Base-by-base conservation (phyloP, 1,139 yeast genomes). In the Arxiozyma heterogenica region DNA sequence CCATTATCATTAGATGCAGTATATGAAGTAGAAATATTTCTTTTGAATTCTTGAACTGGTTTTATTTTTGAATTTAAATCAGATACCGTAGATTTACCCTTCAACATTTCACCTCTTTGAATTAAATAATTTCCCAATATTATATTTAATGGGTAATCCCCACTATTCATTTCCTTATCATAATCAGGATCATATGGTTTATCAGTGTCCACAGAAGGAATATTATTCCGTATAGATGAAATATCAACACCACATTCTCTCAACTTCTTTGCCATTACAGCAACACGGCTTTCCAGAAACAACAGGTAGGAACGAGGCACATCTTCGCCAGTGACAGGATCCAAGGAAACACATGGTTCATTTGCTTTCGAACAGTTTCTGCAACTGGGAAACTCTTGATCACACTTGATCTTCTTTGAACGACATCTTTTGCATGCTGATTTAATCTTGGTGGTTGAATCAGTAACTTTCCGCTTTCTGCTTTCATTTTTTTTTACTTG, bases 371-470 rank as follows among this genome's bases (percentile, higher is more conserved):
- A 75, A 70, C 96, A 89, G 47, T 80, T 78, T 17, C 81, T 73
- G 66, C 97, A 90, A 53, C 82, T 79, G 1, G 96, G 96, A 67
- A 86, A 84, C 60, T 80, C 80, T 59, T 85, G 91, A 61, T 90
- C 95, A 71, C 97, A 90, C 63, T 83, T 82, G 54, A 88, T 81
- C 69, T 90, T 90, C 64, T 88, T 84, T 54, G 75, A 67, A 25
- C 96, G 77, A 63, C 97, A 90, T 53, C 96, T 73, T 62, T 83
- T 86, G 65, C 97, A 90, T 1, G 96, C 95, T 0, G 89, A 80
- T 22, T 86, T 83, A 0, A 86, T 75, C 54, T 86, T 64, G 1
- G 83, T 71, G 15, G 44, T 6, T 44, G 42, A 45, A 6, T 49
- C 51, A 17, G 38, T 27, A 18, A 18, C n/a, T 20, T 27, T 27